Percentiles rank a stretch among this genome's conserved stretches.
Evolutionary conservation across 164 flowering plant genomes (phyloP).

Genomic region (Pachysandra terminalis): DNA sequence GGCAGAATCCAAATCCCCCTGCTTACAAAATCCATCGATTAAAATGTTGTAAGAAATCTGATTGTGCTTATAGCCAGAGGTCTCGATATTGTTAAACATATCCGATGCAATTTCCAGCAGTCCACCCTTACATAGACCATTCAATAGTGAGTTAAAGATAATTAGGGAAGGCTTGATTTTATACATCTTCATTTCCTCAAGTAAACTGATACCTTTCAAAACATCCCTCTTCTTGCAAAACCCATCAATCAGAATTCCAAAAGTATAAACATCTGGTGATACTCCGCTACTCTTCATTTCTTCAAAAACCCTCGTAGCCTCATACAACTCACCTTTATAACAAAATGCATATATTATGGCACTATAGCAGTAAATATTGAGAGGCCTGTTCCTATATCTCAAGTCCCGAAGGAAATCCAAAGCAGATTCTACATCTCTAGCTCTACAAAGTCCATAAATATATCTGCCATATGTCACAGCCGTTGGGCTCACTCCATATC

Average conservation of each 20-base stretch:
- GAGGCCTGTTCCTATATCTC: slow-evolving; percentile 15
- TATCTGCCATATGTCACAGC: slow-evolving; percentile 37
- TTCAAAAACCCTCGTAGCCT: slow-evolving; percentile 30
- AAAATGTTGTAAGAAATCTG: slow-evolving; percentile 23
- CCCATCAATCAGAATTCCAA: no score
- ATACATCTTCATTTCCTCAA: slow-evolving; percentile 31
- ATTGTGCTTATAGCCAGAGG: slow-evolving; percentile 28
- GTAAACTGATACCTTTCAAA: slow-evolving; percentile 24
- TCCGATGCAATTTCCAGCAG: slow-evolving; percentile 19
- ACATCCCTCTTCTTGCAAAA: slow-evolving; percentile 23
- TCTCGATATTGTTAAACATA: slow-evolving; percentile 20
- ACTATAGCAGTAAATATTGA: slow-evolving; percentile 39
- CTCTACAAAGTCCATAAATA: slow-evolving; percentile 42
- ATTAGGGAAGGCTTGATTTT: slow-evolving; percentile 32
- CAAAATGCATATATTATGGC: slow-evolving; percentile 36
- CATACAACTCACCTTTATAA: slow-evolving; percentile 21
- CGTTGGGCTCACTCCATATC: slow-evolving; percentile 23
- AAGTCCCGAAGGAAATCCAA: slow-evolving; percentile 17
- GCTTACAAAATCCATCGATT: slow-evolving; percentile 28
- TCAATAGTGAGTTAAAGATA: slow-evolving; percentile 28
- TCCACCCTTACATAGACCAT: slow-evolving; percentile 28
- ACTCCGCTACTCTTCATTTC: slow-evolving; percentile 37
- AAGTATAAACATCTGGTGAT: background rate
- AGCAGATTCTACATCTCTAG: slow-evolving; percentile 33
- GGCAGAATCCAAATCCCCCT: slow-evolving; percentile 31